Evolutionary conservation across 2,329 filamentous ascomycete species (phyloP), one percentile per base, ranked within the genome.

Genomic region (Chrysoporthe deuterocubensis): DNA sequence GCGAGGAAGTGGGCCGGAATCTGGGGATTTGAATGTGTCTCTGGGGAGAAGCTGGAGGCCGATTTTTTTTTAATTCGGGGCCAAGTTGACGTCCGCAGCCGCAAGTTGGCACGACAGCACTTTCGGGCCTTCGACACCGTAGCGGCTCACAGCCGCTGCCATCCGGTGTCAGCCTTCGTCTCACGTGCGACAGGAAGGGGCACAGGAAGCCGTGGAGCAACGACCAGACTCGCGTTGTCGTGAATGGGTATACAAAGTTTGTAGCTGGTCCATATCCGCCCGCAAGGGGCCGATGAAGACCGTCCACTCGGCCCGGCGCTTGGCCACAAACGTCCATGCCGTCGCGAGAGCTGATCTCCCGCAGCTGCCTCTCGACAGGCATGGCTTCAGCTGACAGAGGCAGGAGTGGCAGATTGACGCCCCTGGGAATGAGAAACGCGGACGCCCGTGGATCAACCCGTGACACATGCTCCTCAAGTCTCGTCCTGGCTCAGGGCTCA

Each of bases 361-460:
- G n/a, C 48, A 21, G 21, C 26, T 26, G 48, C 48, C 48, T 52
- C 48, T 13, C 13, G 48, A 52, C 21, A 52, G 21, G 48, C 3
- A 18, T 26, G 21, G 21, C 48, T 52, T 52, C 48, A 52, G 48
- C n/a, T 52, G 48, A 26, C 48, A 52, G 48, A 52, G 48, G n/a
- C 26, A 26, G 26, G 26, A 26, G 26, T 26, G 26, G 26, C n/a
- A 52, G n/a, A 50, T 18, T n/a, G 46, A 48, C 21, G 1, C 16
- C 9, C 48, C 48, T 11, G 48, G 26, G 48, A n/a, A 52, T 3
- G 13, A 26, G 48, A n/a, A 32, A 9, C 26, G 50, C 26, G 50
- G 14, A 40, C 37, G 1, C 37, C 37, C 37, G 37, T 9, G 37
- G 18, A 11, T n/a, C 48, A 32, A 21, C 48, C 26, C 21, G 48